phyloP scores from a whole-genome alignment of 768 basidiomycete species.

The Rhodotorula babjevae region DNA sequence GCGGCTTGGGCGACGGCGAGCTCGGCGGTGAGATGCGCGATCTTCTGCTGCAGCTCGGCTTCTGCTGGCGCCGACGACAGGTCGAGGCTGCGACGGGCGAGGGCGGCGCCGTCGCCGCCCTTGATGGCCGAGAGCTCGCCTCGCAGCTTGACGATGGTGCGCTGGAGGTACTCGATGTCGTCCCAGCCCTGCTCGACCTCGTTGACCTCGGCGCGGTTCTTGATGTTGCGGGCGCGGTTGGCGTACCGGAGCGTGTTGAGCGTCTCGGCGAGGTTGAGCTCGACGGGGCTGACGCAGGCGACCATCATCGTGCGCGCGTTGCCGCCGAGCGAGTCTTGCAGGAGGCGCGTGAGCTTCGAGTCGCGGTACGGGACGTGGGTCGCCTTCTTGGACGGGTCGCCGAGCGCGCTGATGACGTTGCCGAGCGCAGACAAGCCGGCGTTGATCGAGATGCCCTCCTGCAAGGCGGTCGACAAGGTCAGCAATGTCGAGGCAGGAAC shows the following conservation, averaged over 20 bases:
- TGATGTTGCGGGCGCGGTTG: slow-evolving; percentile 93
- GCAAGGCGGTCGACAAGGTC: neutral
- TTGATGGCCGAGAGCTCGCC: slow-evolving; percentile 68
- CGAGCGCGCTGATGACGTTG: slow-evolving; percentile 96
- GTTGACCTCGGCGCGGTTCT: slow-evolving; percentile 84
- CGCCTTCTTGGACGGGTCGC: slow-evolving; percentile 83
- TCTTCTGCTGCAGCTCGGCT: slow-evolving; percentile 74
- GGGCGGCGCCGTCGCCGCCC: slow-evolving; percentile 40
- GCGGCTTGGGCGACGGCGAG: slow-evolving; percentile 60
- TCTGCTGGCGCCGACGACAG: slow-evolving; percentile 48
- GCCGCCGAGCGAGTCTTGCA: slow-evolving; percentile 95
- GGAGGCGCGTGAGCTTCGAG: slow-evolving; percentile 89
- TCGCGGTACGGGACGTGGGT: slow-evolving; percentile 96
- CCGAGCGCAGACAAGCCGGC: slow-evolving; percentile 91
- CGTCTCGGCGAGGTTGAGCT: slow-evolving; percentile 91
- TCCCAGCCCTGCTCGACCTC: slow-evolving; percentile 98
- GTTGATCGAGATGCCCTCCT: slow-evolving; percentile 77
- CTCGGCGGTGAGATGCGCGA: slow-evolving; percentile 82
- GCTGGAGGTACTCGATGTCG: slow-evolving; percentile 92
- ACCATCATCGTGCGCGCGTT: slow-evolving; percentile 99
- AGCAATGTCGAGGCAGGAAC: too few relatives aligned
- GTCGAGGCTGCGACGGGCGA: slow-evolving; percentile 43
- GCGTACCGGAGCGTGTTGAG: slow-evolving; percentile 94
- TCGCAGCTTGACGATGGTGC: slow-evolving; percentile 72
- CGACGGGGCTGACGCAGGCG: slow-evolving; percentile 66